Conservation (phyloP, 1,284 basidiomycete genomes). For the Marasmius sp. region DNA sequence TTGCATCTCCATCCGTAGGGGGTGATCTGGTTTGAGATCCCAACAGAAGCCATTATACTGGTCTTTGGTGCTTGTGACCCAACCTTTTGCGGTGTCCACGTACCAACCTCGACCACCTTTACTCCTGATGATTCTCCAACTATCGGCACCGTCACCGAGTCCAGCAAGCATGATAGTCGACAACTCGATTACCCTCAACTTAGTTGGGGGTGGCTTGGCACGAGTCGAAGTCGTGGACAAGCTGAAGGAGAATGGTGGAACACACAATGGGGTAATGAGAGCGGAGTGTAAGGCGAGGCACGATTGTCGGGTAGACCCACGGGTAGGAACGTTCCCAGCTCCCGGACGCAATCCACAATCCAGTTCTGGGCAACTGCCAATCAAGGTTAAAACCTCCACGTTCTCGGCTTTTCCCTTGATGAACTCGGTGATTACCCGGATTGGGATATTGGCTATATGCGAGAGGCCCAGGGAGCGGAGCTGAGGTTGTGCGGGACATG, state of each 20-base stretch:
- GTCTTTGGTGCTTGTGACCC: constrained; percentile 50
- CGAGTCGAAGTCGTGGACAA: constrained; percentile 29
- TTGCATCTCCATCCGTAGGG: constrained; percentile 68
- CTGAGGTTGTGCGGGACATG: constrained; percentile 67
- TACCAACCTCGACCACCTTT: constrained; percentile 97
- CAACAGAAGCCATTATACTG: constrained; percentile 49
- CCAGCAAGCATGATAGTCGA: constrained; percentile 72
- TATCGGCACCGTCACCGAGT: constrained; percentile 73
- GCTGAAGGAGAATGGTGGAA: constrained; percentile 73
- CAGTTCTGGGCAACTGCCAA: constrained; percentile 77
- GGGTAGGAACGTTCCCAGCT: constrained; percentile 23
- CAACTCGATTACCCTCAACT: constrained; percentile 87
- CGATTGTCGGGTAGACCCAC: constrained; percentile 52
- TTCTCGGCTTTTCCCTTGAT: constrained; percentile 68
- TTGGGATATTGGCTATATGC: constrained; percentile 73
- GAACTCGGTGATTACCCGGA: constrained; percentile 72
- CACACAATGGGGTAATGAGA: constrained; percentile 78
- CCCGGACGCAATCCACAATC: constrained; percentile 50
- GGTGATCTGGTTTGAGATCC: constrained; percentile 62
- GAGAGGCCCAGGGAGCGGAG: constrained; percentile 89
- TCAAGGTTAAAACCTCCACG: constrained; percentile 85
- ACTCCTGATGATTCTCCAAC: constrained; percentile 87
- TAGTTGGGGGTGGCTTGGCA: constrained; percentile 58
- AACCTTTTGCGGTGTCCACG: constrained; percentile 85
- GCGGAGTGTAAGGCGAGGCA: constrained; percentile 66